phyloP scores from a whole-genome alignment of 1,139 yeast species.

The Magnusiomyces sp. region DNA sequence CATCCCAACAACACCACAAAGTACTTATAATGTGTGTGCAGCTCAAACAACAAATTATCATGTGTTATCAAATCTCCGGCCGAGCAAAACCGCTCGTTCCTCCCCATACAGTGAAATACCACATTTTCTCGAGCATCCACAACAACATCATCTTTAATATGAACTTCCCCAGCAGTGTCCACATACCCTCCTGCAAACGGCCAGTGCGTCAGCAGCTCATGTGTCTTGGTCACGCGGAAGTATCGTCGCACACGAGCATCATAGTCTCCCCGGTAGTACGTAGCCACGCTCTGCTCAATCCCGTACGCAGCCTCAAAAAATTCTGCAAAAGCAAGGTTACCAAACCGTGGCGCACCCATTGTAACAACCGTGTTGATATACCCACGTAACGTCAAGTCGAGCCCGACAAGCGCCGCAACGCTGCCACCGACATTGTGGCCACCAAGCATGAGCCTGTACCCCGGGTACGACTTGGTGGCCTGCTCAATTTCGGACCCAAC shows the following conservation, averaged over 20 bases:
- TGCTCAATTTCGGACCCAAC: constrained; percentile 27
- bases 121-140: constrained; percentile 9
- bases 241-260: constrained; percentile 1
- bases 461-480: constrained; percentile 34
- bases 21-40: constrained; percentile 11
- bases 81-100: constrained; percentile 9
- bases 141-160: constrained; percentile 9
- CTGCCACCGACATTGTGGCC: constrained; percentile 79
- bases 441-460: constrained; percentile 43
- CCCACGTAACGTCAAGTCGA: constrained; percentile 48
- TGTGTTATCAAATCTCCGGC: constrained; percentile 2
- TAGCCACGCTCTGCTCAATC: background rate
- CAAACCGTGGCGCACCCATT: constrained; percentile 56
- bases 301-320: constrained; percentile 45
- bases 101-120: constrained; percentile 12
- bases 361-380: constrained; percentile 46
- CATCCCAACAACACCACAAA: constrained; percentile 15
- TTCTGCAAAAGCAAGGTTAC: constrained; percentile 42
- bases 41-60: constrained; percentile 3
- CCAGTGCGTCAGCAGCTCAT: constrained; percentile 13
- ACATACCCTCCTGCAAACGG: constrained; percentile 13
- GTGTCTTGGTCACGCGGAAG: constrained; percentile 16
- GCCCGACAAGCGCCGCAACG: constrained; percentile 49
- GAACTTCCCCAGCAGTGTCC: constrained; percentile 16
- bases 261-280: background rate